phyloP scores from a whole-genome alignment of 2,329 filamentous ascomycete genomes.

The Penicillium concentricum region DNA sequence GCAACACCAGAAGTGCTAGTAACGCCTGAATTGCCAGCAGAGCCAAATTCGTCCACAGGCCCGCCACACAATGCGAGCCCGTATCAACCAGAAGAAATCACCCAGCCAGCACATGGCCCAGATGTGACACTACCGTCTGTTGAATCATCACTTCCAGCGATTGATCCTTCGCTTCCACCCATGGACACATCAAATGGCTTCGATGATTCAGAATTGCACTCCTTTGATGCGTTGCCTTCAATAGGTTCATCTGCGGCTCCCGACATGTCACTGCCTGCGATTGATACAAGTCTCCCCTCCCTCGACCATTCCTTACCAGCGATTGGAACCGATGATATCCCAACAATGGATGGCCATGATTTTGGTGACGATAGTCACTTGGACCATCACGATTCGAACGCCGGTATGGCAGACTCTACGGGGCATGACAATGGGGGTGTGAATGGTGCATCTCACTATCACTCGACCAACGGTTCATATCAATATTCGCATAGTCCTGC shows the following conservation, averaged over 20 bases:
- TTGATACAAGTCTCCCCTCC: conserved; percentile 27
- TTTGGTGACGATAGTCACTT: conserved; percentile 21
- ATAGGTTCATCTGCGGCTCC: conserved; percentile 19
- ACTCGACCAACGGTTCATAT: conserved; percentile 43
- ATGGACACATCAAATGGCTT: conserved; percentile 27
- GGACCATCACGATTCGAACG: conserved; percentile 16
- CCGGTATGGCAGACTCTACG: conserved; percentile 12
- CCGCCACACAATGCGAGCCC: background rate
- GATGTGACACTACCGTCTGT: conserved; percentile 16
- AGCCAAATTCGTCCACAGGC: background rate
- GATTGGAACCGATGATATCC: conserved; percentile 33
- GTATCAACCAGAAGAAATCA: background rate
- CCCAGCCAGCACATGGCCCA: background rate
- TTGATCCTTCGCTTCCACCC: conserved; percentile 22
- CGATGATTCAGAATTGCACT: conserved; percentile 26
- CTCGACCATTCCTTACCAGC: conserved; percentile 31
- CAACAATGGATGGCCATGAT: conserved; percentile 31
- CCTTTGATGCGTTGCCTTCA: conserved; percentile 24
- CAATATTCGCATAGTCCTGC: conserved; percentile 21
- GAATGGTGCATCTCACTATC: conserved; percentile 45
- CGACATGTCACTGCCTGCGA: conserved; percentile 24
- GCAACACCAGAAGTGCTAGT: background rate
- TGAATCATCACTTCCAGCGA: conserved; percentile 26
- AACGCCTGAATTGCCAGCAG: background rate
- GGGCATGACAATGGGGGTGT: conserved; percentile 23